Percentiles rank a stretch among this genome's conserved stretches.
Evolutionary conservation across 129 eudicot genomes (phyloP).

Genomic region (Escallonia rubra): DNA sequence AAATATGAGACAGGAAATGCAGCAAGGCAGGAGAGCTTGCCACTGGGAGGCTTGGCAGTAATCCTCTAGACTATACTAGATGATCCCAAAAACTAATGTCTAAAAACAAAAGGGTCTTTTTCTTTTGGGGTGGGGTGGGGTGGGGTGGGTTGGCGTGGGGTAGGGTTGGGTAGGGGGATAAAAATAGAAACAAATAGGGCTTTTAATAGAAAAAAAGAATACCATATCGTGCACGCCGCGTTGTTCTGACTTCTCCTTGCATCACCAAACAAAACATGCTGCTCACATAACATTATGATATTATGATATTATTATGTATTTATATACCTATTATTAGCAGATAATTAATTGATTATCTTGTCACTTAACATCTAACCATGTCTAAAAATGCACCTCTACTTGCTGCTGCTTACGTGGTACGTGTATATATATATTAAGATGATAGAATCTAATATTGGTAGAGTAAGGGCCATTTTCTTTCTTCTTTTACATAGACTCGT

Average conservation of each 20-base stretch:
- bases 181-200: not conserved
- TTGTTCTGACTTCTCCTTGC: constrained; percentile 5
- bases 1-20: constrained; percentile 9
- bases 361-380: no score
- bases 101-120: constrained; percentile 1
- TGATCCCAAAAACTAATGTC: constrained; percentile 26
- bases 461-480: no score
- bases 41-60: constrained; percentile 59
- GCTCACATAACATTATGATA: not conserved
- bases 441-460: no score
- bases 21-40: constrained; percentile 33
- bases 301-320: not conserved
- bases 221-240: constrained; percentile 47
- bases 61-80: not conserved
- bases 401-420: no score
- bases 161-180: constrained; percentile 12
- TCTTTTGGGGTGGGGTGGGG: no score
- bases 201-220: constrained; percentile 4
- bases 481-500: no score
- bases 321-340: not conserved
- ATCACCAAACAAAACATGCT: constrained; percentile 1
- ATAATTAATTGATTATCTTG: not conserved
- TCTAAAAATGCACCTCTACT: no score
- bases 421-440: no score
- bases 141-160: no score